Base-by-base conservation (phyloP, 2,329 filamentous ascomycete species). In the Mollisiaceae sp. region DNA sequence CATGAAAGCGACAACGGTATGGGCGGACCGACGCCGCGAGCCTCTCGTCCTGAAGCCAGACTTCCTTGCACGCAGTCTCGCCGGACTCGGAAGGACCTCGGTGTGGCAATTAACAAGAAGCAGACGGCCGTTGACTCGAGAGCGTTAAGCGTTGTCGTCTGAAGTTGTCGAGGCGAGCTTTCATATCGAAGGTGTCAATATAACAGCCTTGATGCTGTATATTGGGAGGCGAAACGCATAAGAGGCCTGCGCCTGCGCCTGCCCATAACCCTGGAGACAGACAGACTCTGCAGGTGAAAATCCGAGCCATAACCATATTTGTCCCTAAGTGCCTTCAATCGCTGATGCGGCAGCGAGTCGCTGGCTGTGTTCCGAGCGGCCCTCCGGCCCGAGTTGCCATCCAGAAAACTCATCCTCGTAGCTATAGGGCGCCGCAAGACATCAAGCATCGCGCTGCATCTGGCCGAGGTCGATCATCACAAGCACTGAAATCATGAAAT, bases 11-110 rank as follows among this genome's bases (percentile, higher is more conserved):
- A 54, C 24, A 32, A 27, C 58, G 52, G 64, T 55, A 50, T 70
- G 65, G 59, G 60, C 72, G 71, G 73, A 71, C 73, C 72, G 73
- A 58, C 64, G 58, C 70, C 59, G 68, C 73, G 70, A 73, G 60
- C 50, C 47, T 61, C 62, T 64, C 54, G 32, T 52, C 32, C 43
- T 62, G 43, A 55, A 54, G 50, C 22, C 50, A 54, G 50, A 58
- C 59, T 55, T 54, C 63, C 43, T 43, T 66, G 38, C 35, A 56
- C 63, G 38, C 35, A 56, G 24, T 11, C 41, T 47, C 12, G 27
- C 47, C 57, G 57, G 38, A 59, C 47, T 32, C 43, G 36, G 43
- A 45, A 32, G 41, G 57, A 62, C 32, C 60, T 41, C 32, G 50
- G 60, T 56, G 57, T 22, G 57, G 57, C 57, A 45, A 47, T 43